These are phyloP conservation scores for Polygonum aviculare DNA, from an alignment of 148 eudicot genomes.

Conservation along the genomic window DNA sequence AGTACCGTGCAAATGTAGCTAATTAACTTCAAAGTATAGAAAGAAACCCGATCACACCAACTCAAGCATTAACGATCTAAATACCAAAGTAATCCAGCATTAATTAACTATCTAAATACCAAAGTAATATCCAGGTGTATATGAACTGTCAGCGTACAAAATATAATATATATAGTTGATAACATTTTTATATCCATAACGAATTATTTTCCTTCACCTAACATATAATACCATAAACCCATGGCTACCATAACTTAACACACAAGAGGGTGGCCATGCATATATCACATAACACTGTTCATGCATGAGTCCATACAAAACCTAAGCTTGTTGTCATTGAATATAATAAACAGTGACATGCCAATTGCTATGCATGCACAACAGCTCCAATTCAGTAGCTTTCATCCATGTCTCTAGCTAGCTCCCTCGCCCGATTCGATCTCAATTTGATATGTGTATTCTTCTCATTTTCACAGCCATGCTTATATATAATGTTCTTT, in stretches of 20 bases:
- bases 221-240: background rate
- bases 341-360: background rate
- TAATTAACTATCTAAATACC: background rate
- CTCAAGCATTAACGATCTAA: too few relatives aligned
- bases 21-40: too few relatives aligned
- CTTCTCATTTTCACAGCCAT: too few relatives aligned
- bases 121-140: background rate
- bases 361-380: background rate
- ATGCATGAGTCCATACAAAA: conserved; percentile 3
- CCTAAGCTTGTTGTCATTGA: background rate
- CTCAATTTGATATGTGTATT: background rate
- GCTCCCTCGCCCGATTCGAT: background rate
- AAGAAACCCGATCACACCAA: too few relatives aligned
- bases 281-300: background rate
- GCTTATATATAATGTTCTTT: background rate
- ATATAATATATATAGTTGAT: background rate
- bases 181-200: background rate
- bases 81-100: background rate
- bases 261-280: background rate
- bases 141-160: background rate
- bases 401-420: background rate
- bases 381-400: background rate
- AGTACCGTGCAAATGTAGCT: too few relatives aligned
- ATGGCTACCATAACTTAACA: background rate
- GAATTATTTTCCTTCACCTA: background rate